A percentile compares a stretch with the other conserved stretches of the same genome.
Evolutionary conservation across 768 basidiomycete genomes (phyloP).

Genomic region (Phaffia australis): DNA sequence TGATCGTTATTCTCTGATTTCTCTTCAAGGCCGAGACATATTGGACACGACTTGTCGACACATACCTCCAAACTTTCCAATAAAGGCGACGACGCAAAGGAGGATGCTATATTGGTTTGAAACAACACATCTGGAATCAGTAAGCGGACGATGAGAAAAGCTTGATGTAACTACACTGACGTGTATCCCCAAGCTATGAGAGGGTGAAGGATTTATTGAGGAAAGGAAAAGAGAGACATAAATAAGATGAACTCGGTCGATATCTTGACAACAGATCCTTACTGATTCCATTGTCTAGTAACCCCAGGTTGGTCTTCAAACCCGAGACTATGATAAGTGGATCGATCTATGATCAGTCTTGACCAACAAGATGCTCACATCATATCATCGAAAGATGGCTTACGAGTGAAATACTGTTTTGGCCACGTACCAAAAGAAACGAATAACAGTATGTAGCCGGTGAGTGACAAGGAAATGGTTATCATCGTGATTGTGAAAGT

Average conservation of each 20-base stretch:
- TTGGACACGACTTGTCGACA: not conserved
- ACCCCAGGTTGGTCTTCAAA: conserved; percentile 64
- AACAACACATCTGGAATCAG: not conserved
- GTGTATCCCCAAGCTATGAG: no score
- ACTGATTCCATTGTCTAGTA: conserved; percentile 57
- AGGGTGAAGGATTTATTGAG: no score
- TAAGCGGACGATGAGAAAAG: not conserved
- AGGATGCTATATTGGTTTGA: conserved; percentile 53
- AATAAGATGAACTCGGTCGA: no score
- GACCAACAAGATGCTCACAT: not conserved
- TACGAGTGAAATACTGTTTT: conserved; percentile 64
- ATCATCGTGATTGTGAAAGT: not conserved
- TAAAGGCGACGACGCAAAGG: conserved; percentile 63
- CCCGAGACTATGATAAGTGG: conserved; percentile 49
- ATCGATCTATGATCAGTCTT: not conserved
- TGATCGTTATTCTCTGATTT: conserved; percentile 45
- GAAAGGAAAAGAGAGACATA: no score
- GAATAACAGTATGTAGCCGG: not conserved
- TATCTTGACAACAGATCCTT: not conserved
- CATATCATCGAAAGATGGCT: not conserved
- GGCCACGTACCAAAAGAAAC: not conserved
- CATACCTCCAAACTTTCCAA: conserved; percentile 56
- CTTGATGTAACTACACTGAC: not conserved
- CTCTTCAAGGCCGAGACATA: conserved; percentile 51
- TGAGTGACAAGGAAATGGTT: not conserved